A percentile compares a stretch with the other conserved stretches of the same genome.
Evolutionary conservation across 345 rosid genomes (phyloP).

Genomic region (Citrus trifoliata): DNA sequence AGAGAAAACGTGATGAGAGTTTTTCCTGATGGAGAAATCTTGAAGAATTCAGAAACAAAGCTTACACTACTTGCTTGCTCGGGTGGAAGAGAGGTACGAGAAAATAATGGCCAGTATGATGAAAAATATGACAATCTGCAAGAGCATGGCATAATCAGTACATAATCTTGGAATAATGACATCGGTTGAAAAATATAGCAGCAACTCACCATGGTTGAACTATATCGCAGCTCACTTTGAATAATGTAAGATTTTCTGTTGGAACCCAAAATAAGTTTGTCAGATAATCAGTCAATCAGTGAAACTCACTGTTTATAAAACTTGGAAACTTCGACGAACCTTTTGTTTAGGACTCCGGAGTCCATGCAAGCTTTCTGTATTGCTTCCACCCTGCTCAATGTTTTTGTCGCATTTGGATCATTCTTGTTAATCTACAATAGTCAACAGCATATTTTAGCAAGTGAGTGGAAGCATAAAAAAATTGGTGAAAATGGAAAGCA

Average conservation of each 20-base stretch:
- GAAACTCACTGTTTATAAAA: not conserved
- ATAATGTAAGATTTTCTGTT: constrained; percentile 55
- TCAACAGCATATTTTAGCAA: not conserved
- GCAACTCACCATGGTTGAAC: constrained; percentile 31
- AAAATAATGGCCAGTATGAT: constrained; percentile 39
- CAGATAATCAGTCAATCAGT: not conserved
- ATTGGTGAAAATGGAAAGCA: not conserved
- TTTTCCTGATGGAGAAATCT: not conserved
- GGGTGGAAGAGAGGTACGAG: constrained; percentile 29
- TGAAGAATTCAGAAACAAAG: not conserved
- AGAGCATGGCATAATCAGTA: constrained; percentile 11
- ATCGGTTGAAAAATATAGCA: not conserved
- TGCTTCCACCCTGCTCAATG: constrained; percentile 58
- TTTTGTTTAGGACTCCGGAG: constrained; percentile 51
- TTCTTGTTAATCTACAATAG: constrained; percentile 53
- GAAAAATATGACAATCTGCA: constrained; percentile 42
- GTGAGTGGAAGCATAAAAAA: not conserved
- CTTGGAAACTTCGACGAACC: constrained; percentile 30
- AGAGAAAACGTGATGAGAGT: not conserved
- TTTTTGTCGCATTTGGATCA: constrained; percentile 70
- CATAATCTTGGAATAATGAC: not conserved
- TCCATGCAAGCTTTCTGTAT: constrained; percentile 60
- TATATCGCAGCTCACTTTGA: constrained; percentile 20
- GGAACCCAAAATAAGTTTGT: constrained; percentile 2
- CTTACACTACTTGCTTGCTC: constrained; percentile 25